Evolutionary conservation across 75 land plant species (phyloP), one percentile per base, ranked within the genome.

Genomic region (Pinus taeda): DNA sequence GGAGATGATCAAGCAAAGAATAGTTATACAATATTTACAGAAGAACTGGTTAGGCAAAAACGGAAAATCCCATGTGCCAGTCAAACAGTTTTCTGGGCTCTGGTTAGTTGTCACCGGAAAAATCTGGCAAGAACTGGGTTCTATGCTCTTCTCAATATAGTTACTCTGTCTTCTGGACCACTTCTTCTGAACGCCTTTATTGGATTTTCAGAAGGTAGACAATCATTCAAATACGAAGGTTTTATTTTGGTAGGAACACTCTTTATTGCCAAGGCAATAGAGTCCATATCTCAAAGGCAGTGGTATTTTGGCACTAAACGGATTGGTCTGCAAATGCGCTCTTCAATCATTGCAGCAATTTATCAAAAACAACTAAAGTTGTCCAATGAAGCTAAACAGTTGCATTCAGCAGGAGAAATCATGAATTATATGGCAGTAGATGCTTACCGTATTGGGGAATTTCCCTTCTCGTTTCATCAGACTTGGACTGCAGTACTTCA

Each of bases 381-480:
- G 83, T 75, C 82, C 83, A 15, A 37, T 77, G 1, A 75, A 57
- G 17, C 80, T 80, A 70, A 73, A 39, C 69, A 64, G 22, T 13
- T 71, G 83, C 65, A 59, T 65, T 79, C 83, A 60, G 82, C 57
- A 65, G 90, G 93, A 21, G 87, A 86, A 30, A 88, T 88, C 17
- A 75, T 85, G 21, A 90, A 93, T 63, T 77, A 84, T 26, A 77
- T 93, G 49, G 83, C 82, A 70, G 95, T 93, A 18, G 95, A 93
- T 76, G 90, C 83, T 6, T 80, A 87, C 29, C 77, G 93, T 56
- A 78, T 93, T 33, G 84, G 85, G 22, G 90, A 88, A 74, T 93
- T 88, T 60, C 75, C 21, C 57, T 82, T 78, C 82, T 78, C 77
- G 67, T 30, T 90, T 20, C 90, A 93, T 67, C 76, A 77, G 4